Base-by-base conservation (phyloP, 2,329 filamentous ascomycete genomes). In the Aureobasidium sp. region DNA sequence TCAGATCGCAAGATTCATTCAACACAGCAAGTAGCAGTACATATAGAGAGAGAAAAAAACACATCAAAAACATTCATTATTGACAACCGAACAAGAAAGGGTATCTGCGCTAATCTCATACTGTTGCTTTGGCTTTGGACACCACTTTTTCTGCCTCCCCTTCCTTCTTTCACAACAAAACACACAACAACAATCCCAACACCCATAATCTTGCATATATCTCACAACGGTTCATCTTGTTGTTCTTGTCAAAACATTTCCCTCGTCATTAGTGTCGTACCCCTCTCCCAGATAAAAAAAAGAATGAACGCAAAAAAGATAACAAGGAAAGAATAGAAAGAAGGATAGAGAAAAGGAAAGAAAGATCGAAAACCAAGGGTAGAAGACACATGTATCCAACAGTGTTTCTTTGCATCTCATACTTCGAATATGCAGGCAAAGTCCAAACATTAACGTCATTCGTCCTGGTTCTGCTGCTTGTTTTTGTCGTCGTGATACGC, bases 101-200 rank as follows among this genome's bases (percentile, higher is more conserved):
- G 53, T 44, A 44, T 44, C 40, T 57, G 53, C 53, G 53, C 53
- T 57, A 57, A 45, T 57, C 39, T 44, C 53, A 45, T 57, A 45
- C 53, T 54, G 15, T 48, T 27, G 19, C 19, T 31, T 27, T 54
- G 27, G 33, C 24, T 27, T 44, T 12, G 24, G 15, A 31, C 40
- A 33, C 8, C 33, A 31, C 15, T 22, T 11, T 19, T 15, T 8
- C 12, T 7, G 24, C 22, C 29, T 4, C 14, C 9, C 7, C n/a
- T 5, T 29, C 47, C 15, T 14, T 19, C 3, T 12, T 35, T 29
- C 31, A 8, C 14, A 40, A 33, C 8, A 33, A 12, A 11, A 11
- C 9, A 33, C 31, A 33, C 31, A 33, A 33, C 31, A 33, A 33
- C 31, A 33, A 33, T 2, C 31, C 31, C 9, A 33, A 33, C 37